phyloP scores from a whole-genome alignment of 768 basidiomycete genomes.

The Rhodotorula paludigena region DNA sequence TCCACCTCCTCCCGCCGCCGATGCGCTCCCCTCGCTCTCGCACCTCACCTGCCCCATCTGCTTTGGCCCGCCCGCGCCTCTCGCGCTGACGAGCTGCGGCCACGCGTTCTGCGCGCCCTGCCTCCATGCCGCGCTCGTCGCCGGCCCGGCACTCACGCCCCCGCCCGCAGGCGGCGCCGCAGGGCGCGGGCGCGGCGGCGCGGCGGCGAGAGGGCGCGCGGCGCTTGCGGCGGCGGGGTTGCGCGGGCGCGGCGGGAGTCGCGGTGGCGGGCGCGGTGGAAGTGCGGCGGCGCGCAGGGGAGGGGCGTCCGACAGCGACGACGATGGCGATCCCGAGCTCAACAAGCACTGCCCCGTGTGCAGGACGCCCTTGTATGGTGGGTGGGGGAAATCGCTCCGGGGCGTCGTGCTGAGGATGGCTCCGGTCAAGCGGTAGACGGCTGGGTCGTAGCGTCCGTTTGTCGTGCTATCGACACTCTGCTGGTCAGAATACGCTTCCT shows the following conservation, averaged over 20 bases:
- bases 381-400: conserved; percentile 37
- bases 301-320: conserved; percentile 6
- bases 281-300: not conserved
- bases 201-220: not conserved
- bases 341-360: conserved; percentile 39
- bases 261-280: not conserved
- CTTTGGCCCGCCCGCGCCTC: conserved; percentile 30
- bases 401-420: conserved; percentile 36
- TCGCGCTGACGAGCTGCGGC: conserved; percentile 38
- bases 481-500: too few species aligned
- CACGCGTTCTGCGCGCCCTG: conserved; percentile 40
- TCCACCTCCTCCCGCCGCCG: not conserved
- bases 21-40: conserved; percentile 19
- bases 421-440: conserved; percentile 10
- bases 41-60: conserved; percentile 40
- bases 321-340: conserved; percentile 26
- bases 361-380: conserved; percentile 31
- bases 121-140: conserved; percentile 36
- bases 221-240: not conserved
- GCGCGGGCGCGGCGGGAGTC: not conserved
- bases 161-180: conserved; percentile 4
- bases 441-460: not conserved
- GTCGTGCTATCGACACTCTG: not conserved
- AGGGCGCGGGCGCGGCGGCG: not conserved
- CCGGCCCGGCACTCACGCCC: conserved; percentile 31